Evolutionary conservation across 495 filamentous ascomycete species (phyloP).

Genomic region (Aspergillus bridgeri): DNA sequence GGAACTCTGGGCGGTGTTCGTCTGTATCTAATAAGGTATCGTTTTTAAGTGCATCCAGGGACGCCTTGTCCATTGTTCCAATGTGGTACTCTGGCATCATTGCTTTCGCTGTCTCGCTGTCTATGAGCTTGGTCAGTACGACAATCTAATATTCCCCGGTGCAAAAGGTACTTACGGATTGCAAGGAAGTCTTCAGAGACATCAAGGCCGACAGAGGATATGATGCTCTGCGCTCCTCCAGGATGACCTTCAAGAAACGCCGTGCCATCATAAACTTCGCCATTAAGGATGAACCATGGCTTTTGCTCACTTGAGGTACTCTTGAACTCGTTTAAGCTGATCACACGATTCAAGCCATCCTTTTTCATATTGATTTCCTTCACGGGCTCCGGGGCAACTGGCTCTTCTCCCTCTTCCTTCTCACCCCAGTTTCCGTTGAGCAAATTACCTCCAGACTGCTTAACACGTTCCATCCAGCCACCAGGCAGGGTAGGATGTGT

Average conservation of each 20-base stretch:
- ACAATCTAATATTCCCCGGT: not conserved
- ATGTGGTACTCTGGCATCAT: constrained; percentile 93
- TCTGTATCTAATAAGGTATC: constrained; percentile 20
- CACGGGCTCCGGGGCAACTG: constrained; percentile 38
- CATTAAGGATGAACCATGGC: constrained; percentile 91
- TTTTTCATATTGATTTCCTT: constrained; percentile 81
- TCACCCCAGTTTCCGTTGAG: constrained; percentile 88
- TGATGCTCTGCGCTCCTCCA: constrained; percentile 85
- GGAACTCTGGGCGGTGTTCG: constrained; percentile 57
- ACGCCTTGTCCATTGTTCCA: constrained; percentile 64
- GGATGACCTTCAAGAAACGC: constrained; percentile 81
- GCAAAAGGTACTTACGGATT: constrained; percentile 65
- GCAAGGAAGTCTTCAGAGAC: constrained; percentile 91
- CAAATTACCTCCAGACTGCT: constrained; percentile 79
- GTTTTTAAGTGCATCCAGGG: constrained; percentile 48
- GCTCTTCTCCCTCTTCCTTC: constrained; percentile 56
- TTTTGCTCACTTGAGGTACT: constrained; percentile 61
- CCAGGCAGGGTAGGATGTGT: constrained; percentile 79
- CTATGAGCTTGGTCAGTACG: constrained; percentile 41
- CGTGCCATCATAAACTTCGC: constrained; percentile 90
- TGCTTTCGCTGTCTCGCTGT: constrained; percentile 85
- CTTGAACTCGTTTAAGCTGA: constrained; percentile 70
- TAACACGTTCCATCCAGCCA: constrained; percentile 97
- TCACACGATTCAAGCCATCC: constrained; percentile 55
- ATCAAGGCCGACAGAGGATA: constrained; percentile 78